Percentiles rank a stretch among this genome's conserved stretches.
Conservation (phyloP, 2,329 filamentous ascomycete species). For the Colletotrichum chlorophyti region DNA sequence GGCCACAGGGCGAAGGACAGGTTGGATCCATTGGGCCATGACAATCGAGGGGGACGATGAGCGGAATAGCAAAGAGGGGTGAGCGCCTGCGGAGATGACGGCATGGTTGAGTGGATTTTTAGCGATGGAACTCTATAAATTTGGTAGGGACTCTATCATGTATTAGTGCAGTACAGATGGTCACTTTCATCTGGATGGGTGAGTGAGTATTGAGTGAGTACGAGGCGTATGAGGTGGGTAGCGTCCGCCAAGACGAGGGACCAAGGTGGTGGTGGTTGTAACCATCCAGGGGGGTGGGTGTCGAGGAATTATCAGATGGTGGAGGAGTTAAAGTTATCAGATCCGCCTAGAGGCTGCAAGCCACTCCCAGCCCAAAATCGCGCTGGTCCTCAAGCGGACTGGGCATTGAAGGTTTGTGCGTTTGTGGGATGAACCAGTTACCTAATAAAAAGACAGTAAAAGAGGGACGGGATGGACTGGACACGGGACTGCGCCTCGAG, state of each 20-base stretch:
- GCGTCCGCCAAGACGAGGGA: not conserved
- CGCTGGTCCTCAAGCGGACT: constrained; percentile 5
- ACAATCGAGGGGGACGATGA: constrained; percentile 8
- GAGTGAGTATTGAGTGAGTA: no score
- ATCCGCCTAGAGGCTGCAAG: constrained; percentile 26
- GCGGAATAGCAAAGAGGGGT: not conserved
- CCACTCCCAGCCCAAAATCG: constrained; percentile 12
- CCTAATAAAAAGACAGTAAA: constrained; percentile 4
- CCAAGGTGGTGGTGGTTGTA: not conserved
- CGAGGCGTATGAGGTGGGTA: not conserved
- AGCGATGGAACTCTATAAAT: not conserved
- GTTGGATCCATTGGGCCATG: constrained; percentile 23
- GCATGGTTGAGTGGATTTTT: constrained; percentile 19
- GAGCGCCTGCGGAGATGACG: constrained; percentile 15
- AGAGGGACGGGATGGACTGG: constrained; percentile 6
- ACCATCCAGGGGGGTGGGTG: not conserved
- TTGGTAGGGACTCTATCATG: not conserved
- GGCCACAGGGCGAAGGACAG: constrained; percentile 5
- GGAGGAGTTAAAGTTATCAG: constrained; percentile 33
- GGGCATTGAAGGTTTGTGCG: no score
- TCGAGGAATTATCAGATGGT: constrained; percentile 24
- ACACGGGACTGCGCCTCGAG: constrained; percentile 17
- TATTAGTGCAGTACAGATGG: constrained; percentile 3
- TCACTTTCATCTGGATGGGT: not conserved
- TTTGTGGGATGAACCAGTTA: constrained; percentile 7